A percentile compares a stretch with the other conserved stretches of the same genome.
Evolutionary conservation across 1,284 basidiomycete genomes (phyloP).

Genomic region (Cutaneotrichosporon mucoides): DNA sequence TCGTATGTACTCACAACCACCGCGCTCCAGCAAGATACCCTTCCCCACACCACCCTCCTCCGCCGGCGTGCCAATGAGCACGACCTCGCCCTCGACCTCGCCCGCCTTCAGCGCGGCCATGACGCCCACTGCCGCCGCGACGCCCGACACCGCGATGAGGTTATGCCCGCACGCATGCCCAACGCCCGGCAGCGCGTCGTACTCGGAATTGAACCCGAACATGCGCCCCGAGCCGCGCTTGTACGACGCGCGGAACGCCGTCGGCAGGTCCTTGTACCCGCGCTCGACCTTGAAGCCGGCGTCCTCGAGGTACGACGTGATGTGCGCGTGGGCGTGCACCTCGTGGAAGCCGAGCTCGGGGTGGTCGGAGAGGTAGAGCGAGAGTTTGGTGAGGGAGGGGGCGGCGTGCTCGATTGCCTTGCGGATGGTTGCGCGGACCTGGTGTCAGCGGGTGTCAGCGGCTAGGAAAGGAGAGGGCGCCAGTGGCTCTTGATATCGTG

Average conservation of each 20-base stretch:
- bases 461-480: too few species aligned
- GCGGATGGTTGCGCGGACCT: slow-evolving; percentile 7
- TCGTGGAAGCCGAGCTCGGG: slow-evolving; percentile 42
- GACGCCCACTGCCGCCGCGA: slow-evolving; percentile 68
- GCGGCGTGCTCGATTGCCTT: slow-evolving; percentile 11
- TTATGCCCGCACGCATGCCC: slow-evolving; percentile 83
- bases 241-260: slow-evolving; percentile 65
- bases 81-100: slow-evolving; percentile 64
- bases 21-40: slow-evolving; percentile 62
- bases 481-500: not conserved
- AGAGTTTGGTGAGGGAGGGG: slow-evolving; percentile 37
- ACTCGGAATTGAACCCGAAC: slow-evolving; percentile 68
- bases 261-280: slow-evolving; percentile 47
- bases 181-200: slow-evolving; percentile 50
- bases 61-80: slow-evolving; percentile 80
- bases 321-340: slow-evolving; percentile 26
- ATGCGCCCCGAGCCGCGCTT: slow-evolving; percentile 57
- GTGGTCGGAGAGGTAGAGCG: slow-evolving; percentile 39
- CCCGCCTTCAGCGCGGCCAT: slow-evolving; percentile 64
- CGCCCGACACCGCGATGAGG: slow-evolving; percentile 74
- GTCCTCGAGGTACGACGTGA: slow-evolving; percentile 30
- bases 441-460: not conserved
- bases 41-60: slow-evolving; percentile 80
- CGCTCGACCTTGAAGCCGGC: slow-evolving; percentile 34
- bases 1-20: slow-evolving; percentile 62